These are phyloP conservation scores for Lactarius quietus DNA, from an alignment of 768 basidiomycete genomes.

Conservation along the genomic window DNA sequence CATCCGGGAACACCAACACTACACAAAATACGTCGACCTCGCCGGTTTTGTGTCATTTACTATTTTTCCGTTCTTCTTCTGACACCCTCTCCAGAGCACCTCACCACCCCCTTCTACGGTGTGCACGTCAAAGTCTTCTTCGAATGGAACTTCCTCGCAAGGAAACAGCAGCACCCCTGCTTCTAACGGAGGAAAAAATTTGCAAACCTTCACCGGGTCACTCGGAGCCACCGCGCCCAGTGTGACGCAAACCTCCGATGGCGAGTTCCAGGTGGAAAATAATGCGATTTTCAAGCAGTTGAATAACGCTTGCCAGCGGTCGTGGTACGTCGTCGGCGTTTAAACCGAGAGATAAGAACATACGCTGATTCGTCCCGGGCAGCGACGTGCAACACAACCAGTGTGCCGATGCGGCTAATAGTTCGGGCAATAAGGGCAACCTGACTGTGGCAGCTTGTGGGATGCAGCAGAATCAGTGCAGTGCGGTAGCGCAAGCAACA, in stretches of 20 bases:
- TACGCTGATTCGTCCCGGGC: background rate
- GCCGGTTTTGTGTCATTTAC: conserved; percentile 1
- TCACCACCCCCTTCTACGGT: too few relatives aligned
- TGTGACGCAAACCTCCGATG: conserved; percentile 40
- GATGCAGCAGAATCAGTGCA: conserved; percentile 43
- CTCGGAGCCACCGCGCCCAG: conserved; percentile 45
- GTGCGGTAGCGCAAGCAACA: conserved; percentile 22
- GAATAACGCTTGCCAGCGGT: conserved; percentile 45
- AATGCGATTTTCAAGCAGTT: conserved; percentile 46
- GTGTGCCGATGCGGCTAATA: conserved; percentile 55
- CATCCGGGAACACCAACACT: too few relatives aligned
- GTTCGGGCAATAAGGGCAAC: conserved; percentile 44
- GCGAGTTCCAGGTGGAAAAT: conserved; percentile 48
- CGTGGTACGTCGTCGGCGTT: conserved; percentile 29
- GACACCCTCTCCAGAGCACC: background rate
- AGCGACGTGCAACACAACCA: conserved; percentile 56
- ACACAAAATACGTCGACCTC: background rate
- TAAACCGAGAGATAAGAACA: background rate
- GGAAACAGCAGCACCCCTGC: background rate
- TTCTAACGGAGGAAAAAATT: conserved; percentile 34
- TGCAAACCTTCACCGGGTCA: conserved; percentile 49
- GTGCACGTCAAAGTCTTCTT: background rate
- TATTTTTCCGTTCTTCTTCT: background rate
- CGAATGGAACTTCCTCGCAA: background rate
- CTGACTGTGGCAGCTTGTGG: conserved; percentile 48